Conservation (phyloP, 2,329 filamentous ascomycete species). For the Colletotrichum acutatum region DNA sequence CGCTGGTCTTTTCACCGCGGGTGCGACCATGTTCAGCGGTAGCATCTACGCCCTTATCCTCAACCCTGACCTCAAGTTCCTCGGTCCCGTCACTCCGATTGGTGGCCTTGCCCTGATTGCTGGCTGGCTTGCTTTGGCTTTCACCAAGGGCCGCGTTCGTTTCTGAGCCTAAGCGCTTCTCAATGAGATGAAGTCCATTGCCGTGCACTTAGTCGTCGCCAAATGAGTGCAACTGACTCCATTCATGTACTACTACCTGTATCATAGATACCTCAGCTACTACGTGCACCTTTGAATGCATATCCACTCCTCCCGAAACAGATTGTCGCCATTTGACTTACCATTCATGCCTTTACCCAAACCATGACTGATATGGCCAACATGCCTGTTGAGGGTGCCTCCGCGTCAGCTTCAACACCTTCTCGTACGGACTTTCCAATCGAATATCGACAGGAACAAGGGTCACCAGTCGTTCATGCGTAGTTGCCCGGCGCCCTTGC, state of each 20-base stretch:
- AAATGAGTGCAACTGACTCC: background rate
- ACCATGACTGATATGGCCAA: background rate
- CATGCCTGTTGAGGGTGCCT: background rate
- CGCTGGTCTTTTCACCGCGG: slow-evolving; percentile 68
- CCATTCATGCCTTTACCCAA: background rate
- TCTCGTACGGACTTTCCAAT: background rate
- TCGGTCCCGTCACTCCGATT: slow-evolving; percentile 74
- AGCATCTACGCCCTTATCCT: slow-evolving; percentile 72
- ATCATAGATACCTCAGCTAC: background rate
- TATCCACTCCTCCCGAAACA: background rate
- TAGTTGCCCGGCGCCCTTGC: background rate
- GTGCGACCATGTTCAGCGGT: slow-evolving; percentile 75
- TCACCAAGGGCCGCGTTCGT: slow-evolving; percentile 28
- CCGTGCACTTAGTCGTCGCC: background rate
- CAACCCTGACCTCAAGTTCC: slow-evolving; percentile 68
- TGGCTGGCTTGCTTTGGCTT: slow-evolving; percentile 65
- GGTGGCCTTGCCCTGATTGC: slow-evolving; percentile 73
- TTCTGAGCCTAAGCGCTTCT: background rate
- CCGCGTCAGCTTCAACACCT: background rate
- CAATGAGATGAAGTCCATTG: background rate
- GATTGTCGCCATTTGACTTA: background rate
- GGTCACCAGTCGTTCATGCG: background rate
- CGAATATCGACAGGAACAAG: background rate
- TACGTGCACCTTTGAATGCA: background rate
- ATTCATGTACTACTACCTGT: background rate